A percentile compares a stretch with the other conserved stretches of the same genome.
Conservation (phyloP, 257 asterid genomes). For the Scutellaria baicalensis region DNA sequence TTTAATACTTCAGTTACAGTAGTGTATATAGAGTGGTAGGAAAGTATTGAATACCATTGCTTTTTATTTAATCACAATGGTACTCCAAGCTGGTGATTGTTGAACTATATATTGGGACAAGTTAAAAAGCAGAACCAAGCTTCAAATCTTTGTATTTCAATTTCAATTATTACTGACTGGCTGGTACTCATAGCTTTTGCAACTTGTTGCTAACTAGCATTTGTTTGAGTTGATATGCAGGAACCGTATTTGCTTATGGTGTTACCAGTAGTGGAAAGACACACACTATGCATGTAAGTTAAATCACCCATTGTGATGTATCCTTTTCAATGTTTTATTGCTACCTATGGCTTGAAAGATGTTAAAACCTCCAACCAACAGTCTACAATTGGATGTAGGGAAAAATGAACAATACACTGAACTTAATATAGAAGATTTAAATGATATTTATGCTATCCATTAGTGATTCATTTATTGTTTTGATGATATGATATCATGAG, state of each 20-base stretch:
- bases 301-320: constrained; percentile 7
- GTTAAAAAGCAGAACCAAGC: not conserved
- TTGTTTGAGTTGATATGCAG: constrained; percentile 40
- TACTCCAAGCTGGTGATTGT: constrained; percentile 10
- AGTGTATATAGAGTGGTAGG: not conserved
- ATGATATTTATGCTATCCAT: not conserved
- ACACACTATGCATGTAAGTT: constrained; percentile 98
- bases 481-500: not conserved
- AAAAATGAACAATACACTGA: not conserved
- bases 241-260: constrained; percentile 99
- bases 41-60: not conserved
- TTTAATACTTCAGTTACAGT: not conserved
- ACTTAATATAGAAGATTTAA: not conserved
- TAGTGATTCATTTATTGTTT: not conserved
- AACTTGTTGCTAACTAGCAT: constrained; percentile 3
- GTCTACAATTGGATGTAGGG: not conserved
- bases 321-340: constrained; percentile 1
- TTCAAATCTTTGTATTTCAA: constrained; percentile 7
- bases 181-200: not conserved
- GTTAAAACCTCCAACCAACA: not conserved
- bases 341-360: constrained; percentile 2
- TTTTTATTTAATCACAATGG: not conserved
- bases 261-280: constrained; percentile 99
- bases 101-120: not conserved
- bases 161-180: not conserved